Evolutionary conservation across 2,329 filamentous ascomycete species (phyloP), one percentile per base, ranked within the genome.

Genomic region (Microcera coccophila): DNA sequence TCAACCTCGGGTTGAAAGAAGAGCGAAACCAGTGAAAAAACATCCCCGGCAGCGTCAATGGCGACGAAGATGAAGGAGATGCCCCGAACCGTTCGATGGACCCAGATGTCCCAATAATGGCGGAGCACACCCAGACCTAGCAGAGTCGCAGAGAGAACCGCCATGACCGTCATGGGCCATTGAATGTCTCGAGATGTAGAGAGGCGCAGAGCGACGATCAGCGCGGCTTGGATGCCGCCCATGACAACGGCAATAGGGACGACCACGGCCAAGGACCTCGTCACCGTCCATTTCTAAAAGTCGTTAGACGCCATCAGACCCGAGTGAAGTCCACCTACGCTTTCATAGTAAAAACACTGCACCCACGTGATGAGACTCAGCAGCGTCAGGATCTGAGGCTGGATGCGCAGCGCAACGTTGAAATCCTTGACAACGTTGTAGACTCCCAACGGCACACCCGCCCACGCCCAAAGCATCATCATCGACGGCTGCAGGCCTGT

Each of bases 51-150:
- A 0, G 82, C 84, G 62, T 87, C 84, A 33, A 87, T 83, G 2
- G 70, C 79, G 0, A 85, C 82, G 50, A 88, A 88, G 3, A 85
- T 66, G 60, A 87, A 87, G 1, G 82, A 85, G 29, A 87, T 86
- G 7, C 84, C 83, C 12, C 81, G 71, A 2, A 86, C 83, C 0
- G 82, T 85, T 5, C 78, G 73, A 50, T 85, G 76, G 2, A 71
- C 58, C 54, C 78, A 85, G 17, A 88, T 86, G 48, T 87, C 83
- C 69, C 75, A 78, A 54, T 87, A 87, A 58, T 87, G 82, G 2
- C 78, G 67, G 7, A 85, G 63, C 0, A 87, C 84, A 0, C 84
- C 84, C 2, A 79, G 73, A 2, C 79, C 80, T 2, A 87, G 72
- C 3, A 87, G 68, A 1, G 70, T 60, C 0, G 83, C 82, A 0